Conservation (phyloP, 306 rosid genomes). For the Macrotyloma uniflorum region DNA sequence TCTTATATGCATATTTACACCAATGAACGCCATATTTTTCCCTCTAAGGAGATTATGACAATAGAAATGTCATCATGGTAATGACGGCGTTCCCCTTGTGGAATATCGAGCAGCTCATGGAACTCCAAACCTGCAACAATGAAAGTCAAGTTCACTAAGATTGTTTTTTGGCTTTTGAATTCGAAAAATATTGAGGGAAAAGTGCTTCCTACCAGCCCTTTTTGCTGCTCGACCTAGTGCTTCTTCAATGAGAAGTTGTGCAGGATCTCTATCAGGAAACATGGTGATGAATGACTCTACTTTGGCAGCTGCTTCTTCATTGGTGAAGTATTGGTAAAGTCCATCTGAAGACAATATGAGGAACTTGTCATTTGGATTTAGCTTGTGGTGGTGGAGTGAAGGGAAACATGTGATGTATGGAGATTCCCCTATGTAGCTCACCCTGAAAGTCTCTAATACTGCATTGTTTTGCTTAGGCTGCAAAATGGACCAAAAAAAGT, state of each 20-base stretch:
- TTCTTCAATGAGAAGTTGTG: conserved; percentile 78
- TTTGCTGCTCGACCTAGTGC: conserved; percentile 69
- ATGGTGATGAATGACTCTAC: conserved; percentile 70
- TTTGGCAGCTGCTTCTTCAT: conserved; percentile 69
- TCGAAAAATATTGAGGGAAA: not conserved
- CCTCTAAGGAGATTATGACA: conserved; percentile 72
- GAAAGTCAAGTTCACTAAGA: conserved; percentile 28
- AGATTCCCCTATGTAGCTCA: conserved; percentile 67
- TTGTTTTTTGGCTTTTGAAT: not conserved
- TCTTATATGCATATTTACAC: conserved; percentile 38
- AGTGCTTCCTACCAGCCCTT: conserved; percentile 58
- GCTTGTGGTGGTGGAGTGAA: conserved; percentile 66
- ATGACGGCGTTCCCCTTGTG: conserved; percentile 79
- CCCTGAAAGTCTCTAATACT: conserved; percentile 72
- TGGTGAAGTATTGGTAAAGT: conserved; percentile 81
- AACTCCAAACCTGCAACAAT: conserved; percentile 67
- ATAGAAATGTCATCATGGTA: conserved; percentile 87
- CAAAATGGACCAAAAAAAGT: conserved; percentile 33
- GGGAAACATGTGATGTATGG: conserved; percentile 75
- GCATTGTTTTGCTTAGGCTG: conserved; percentile 89
- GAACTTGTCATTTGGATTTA: conserved; percentile 64
- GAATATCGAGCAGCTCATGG: conserved; percentile 79
- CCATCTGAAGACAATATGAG: conserved; percentile 90
- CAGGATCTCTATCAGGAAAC: conserved; percentile 87
- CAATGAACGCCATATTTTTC: conserved; percentile 76